Conservation (phyloP, 225 moss, liverwort and hornwort species). For the Climacium dendroides region DNA sequence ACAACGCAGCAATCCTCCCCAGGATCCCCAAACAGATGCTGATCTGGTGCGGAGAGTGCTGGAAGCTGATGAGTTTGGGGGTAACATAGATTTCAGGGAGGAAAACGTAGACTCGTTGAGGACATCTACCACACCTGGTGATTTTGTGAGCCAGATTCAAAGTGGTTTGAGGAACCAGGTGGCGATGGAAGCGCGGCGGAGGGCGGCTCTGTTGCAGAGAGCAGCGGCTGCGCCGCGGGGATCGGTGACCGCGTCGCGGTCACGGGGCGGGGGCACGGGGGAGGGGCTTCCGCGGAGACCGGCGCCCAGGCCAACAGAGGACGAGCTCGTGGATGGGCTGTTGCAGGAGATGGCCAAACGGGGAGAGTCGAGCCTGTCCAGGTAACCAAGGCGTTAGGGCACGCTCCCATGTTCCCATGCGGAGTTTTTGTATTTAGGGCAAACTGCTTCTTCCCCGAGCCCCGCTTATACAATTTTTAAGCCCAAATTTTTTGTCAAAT, state of each 20-base stretch:
- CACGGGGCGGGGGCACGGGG: not conserved
- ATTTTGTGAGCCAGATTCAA: conserved; percentile 18
- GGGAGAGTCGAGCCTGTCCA: not conserved
- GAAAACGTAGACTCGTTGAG: not conserved
- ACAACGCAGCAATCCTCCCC: not conserved
- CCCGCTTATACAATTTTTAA: not conserved
- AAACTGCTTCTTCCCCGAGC: not conserved
- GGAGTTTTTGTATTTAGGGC: not conserved
- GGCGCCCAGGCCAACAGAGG: not conserved
- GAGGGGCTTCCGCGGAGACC: not conserved
- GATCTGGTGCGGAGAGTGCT: conserved; percentile 8
- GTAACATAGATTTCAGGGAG: not conserved
- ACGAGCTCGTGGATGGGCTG: conserved; percentile 8
- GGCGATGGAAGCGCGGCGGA: not conserved
- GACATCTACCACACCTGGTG: not conserved
- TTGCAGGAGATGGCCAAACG: conserved; percentile 16
- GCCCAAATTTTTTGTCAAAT: not conserved
- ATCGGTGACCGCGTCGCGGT: not conserved
- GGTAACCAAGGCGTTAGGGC: not conserved
- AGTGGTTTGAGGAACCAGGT: not conserved
- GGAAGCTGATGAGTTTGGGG: not conserved
- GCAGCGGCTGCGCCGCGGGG: not conserved
- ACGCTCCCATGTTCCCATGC: not conserved
- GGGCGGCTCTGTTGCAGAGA: not conserved
- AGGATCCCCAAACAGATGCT: not conserved